These are phyloP conservation scores for Exophiala sp. DNA, from an alignment of 2,329 filamentous ascomycete genomes.

Conservation along the genomic window DNA sequence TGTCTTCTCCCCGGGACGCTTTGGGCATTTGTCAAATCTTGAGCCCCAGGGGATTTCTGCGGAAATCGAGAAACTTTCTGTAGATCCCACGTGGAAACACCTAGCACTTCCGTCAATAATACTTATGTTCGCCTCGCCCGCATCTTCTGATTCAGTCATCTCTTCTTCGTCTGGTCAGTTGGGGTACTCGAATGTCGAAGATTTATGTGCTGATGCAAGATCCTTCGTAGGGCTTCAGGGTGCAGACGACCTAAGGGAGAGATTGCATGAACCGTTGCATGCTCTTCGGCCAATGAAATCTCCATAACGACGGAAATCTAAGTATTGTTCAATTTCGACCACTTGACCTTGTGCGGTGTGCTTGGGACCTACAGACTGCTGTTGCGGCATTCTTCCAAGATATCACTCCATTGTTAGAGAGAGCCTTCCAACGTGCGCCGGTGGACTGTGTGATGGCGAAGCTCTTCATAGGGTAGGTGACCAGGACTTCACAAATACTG, in stretches of 20 bases:
- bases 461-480: constrained; percentile 29
- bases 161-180: constrained; percentile 1
- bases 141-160: background rate
- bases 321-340: constrained; percentile 15
- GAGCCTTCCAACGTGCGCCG: background rate
- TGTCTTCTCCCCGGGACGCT: background rate
- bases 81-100: background rate
- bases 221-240: constrained; percentile 13
- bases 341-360: constrained; percentile 17
- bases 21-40: background rate
- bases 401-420: background rate
- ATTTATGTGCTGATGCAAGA: constrained; percentile 12
- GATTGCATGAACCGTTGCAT: constrained; percentile 21
- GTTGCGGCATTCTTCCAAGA: constrained; percentile 6
- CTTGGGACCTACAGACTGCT: constrained; percentile 12
- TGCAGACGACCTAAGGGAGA: constrained; percentile 20
- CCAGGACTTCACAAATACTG: constrained; percentile 6
- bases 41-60: background rate
- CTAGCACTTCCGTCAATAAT: background rate
- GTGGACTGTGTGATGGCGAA: constrained; percentile 26
- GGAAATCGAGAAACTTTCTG: background rate
- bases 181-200: constrained; percentile 3
- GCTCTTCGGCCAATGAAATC: constrained; percentile 20
- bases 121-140: constrained; percentile 3
- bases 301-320: constrained; percentile 9